A percentile compares a stretch with the other conserved stretches of the same genome.
Evolutionary conservation across 192 early-diverging fungal genomes (phyloP).

Genomic region (Gigaspora rosea): DNA sequence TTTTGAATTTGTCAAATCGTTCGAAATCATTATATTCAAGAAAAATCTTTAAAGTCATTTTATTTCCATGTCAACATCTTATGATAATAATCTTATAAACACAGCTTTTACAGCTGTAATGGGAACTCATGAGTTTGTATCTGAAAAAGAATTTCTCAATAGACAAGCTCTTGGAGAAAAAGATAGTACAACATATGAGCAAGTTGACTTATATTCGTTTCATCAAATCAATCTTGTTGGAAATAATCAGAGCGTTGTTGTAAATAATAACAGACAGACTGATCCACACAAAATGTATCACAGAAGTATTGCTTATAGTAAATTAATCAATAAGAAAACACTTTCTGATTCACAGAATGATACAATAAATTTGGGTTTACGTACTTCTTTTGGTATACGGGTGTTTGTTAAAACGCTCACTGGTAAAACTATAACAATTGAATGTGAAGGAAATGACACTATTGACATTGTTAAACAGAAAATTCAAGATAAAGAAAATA

Average conservation of each 20-base stretch:
- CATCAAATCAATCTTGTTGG: background rate
- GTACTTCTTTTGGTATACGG: background rate
- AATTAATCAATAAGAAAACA: too few relatives aligned
- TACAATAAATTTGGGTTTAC: too few relatives aligned
- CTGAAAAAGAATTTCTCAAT: background rate
- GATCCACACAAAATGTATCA: too few relatives aligned
- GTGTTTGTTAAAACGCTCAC: slow-evolving; percentile 64
- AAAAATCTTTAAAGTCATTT: too few relatives aligned
- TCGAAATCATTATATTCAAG: too few relatives aligned
- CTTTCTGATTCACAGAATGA: too few relatives aligned
- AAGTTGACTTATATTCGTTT: background rate
- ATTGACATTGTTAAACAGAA: slow-evolving; percentile 72
- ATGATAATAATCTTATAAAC: background rate
- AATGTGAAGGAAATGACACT: slow-evolving; percentile 63
- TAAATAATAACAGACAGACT: background rate
- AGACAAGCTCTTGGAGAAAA: background rate
- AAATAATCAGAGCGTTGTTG: background rate
- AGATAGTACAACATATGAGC: background rate
- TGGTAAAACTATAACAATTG: slow-evolving; percentile 89
- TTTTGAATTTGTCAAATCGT: too few relatives aligned
- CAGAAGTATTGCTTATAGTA: too few relatives aligned
- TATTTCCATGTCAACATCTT: background rate
- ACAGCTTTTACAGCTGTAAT: background rate
- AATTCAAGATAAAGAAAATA: slow-evolving; percentile 77
- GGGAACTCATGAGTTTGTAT: background rate